Base-by-base conservation (phyloP, 257 asterid genomes). In the Cordia subcordata region DNA sequence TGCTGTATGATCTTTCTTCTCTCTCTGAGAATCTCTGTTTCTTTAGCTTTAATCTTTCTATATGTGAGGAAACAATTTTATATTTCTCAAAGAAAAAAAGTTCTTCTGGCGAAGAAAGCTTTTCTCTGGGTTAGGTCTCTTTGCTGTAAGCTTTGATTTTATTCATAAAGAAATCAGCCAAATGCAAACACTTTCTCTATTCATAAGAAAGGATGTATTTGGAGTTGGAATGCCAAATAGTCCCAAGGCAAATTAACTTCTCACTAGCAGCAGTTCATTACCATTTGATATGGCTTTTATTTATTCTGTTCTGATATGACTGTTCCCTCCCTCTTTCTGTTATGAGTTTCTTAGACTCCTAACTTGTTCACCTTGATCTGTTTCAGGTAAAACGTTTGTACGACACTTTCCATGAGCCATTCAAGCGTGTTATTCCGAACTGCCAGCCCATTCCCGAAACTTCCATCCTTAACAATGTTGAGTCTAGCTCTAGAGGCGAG, bases 391-490 rank as follows among this genome's bases (percentile, higher is more conserved):
- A 83, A 74, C 84, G 95, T 50, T 68, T 93, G 78, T 64, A 85
- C 38, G 97, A 89, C 32, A 70, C 96, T 59, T 93, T 93, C 74
- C 95, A 89, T 13, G 97, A 93, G 81, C 97, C 97, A 42, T 93
- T 93, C 82, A 90, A 85, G 81, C 94, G 96, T 18, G 80, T 80
- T 49, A 79, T 71, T 63, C 77, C 90, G 20, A 75, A 27, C 74
- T 74, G 55, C 18, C 64, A 74, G 32, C 68, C 75, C 1, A 55
- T 63, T 58, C 56, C 72, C 15, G 86, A 79, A 62, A 71, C 70
- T 42, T 75, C 75, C n/a, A 53, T 57, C 22, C 61, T 67, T 22
- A 63, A 61, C 55, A 64, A 55, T 58, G 53, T 63, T 40, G 88
- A 63, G n/a, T 40, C 77, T 58, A 35, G 57, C 13, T 45, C 86